Base-by-base conservation (phyloP, 495 filamentous ascomycete species). In the Daldinia decipiens region DNA sequence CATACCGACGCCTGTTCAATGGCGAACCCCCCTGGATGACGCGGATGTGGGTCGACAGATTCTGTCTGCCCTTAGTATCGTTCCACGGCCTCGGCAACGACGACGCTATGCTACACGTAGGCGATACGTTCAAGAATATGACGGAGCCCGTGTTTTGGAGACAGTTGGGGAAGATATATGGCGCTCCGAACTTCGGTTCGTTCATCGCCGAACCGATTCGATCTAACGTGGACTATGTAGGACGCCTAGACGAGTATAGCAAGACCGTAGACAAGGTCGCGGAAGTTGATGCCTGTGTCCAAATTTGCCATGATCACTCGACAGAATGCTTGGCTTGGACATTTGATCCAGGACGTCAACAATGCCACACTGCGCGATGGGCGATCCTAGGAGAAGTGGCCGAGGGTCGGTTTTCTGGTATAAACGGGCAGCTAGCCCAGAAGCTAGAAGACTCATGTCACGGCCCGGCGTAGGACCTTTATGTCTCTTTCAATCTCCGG, bases 1-100 rank as follows among this genome's bases (percentile, higher is more conserved):
- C 67, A 1, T 83, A 83, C 59, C 74, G 74, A 55, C 80, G 77
- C 15, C 64, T 82, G n/a, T 85, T 85, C 68, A 83, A 80, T 36
- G 83, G 83, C 29, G 83, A 85, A 62, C 62, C 76, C 6, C 83
- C 83, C 0, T 69, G 73, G 67, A 69, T 76, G 45, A 81, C 79
- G 63, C 78, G 77, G 53, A 80, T 85, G 52, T 75, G 75, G 61
- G 51, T 67, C 1, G 82, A 84, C 65, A 65, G 82, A 11, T 72
- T 83, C 56, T 84, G 83, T 65, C 57, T 76, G 26, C 79, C 81
- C 9, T 36, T 84, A 5, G 53, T 83, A 0, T 74, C 79, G 1
- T 82, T 84, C 69, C 81, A 84, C 61, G 77, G 77, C 8, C 68
- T 84, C 43, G 67, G 76, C 6, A 36, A 71, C n/a, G 67, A 69